Percentiles rank a stretch among this genome's conserved stretches.
phyloP scores from a whole-genome alignment of 441 rosid genomes.

The Gossypium lobatum region DNA sequence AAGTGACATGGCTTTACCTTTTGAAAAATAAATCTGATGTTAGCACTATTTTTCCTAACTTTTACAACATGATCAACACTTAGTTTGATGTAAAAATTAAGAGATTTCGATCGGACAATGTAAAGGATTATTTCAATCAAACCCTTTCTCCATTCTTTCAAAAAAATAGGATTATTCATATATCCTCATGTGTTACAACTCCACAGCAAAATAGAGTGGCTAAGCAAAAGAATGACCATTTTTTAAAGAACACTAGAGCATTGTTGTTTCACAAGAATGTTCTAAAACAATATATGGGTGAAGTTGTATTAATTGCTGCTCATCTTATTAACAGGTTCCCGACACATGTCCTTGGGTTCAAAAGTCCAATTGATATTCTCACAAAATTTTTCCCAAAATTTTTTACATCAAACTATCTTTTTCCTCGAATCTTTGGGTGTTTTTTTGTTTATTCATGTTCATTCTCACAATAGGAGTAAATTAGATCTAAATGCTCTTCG shows the following conservation, averaged over 20 bases:
- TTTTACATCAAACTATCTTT: not conserved
- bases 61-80: no score
- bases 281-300: not conserved
- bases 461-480: no score
- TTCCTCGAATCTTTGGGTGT: not conserved
- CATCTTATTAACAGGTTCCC: not conserved
- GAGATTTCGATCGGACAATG: no score
- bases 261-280: not conserved
- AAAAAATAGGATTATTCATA: not conserved
- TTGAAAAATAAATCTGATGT: no score
- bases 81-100: no score
- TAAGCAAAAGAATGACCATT: not conserved
- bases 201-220: not conserved
- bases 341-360: not conserved
- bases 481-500: no score
- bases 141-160: not conserved
- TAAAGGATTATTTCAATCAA: no score
- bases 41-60: no score
- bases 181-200: not conserved
- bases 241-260: not conserved
- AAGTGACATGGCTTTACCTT: no score
- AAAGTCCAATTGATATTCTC: not conserved
- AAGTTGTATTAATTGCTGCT: not conserved
- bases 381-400: not conserved
- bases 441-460: no score